Conservation (phyloP, 1,284 basidiomycete genomes). For the Ustilago cynodontis region DNA sequence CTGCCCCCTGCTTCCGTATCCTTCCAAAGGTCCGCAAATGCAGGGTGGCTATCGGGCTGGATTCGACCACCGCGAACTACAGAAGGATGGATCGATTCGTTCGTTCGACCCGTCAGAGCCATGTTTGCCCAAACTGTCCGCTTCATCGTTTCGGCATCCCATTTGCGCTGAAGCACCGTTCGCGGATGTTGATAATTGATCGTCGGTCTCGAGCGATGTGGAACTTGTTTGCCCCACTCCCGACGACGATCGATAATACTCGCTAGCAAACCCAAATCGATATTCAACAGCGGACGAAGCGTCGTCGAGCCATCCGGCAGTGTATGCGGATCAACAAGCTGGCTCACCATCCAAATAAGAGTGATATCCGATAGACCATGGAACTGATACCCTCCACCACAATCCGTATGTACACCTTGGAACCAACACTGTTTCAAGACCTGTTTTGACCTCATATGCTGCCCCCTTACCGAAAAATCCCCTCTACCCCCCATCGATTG, state of each 20-base stretch:
- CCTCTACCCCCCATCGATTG: background rate
- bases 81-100: conserved; percentile 53
- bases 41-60: conserved; percentile 11
- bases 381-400: conserved; percentile 60
- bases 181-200: conserved; percentile 29
- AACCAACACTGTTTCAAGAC: conserved; percentile 67
- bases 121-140: conserved; percentile 45
- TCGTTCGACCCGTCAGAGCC: conserved; percentile 23
- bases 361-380: conserved; percentile 64
- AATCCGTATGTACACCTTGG: conserved; percentile 63
- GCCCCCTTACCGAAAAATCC: conserved; percentile 1
- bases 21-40: conserved; percentile 32
- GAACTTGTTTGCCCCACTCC: conserved; percentile 47
- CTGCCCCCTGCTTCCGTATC: conserved; percentile 5
- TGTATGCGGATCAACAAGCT: conserved; percentile 48
- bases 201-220: conserved; percentile 41
- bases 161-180: conserved; percentile 20
- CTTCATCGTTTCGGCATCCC: conserved; percentile 15
- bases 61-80: conserved; percentile 45
- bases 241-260: conserved; percentile 47
- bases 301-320: conserved; percentile 28
- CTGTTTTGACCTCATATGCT: conserved; percentile 50
- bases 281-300: conserved; percentile 44
- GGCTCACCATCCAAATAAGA: conserved; percentile 65
- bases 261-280: conserved; percentile 41